Evolutionary conservation across 805 yeast genomes (phyloP).

Genomic region (Blastobotrys robertii): DNA sequence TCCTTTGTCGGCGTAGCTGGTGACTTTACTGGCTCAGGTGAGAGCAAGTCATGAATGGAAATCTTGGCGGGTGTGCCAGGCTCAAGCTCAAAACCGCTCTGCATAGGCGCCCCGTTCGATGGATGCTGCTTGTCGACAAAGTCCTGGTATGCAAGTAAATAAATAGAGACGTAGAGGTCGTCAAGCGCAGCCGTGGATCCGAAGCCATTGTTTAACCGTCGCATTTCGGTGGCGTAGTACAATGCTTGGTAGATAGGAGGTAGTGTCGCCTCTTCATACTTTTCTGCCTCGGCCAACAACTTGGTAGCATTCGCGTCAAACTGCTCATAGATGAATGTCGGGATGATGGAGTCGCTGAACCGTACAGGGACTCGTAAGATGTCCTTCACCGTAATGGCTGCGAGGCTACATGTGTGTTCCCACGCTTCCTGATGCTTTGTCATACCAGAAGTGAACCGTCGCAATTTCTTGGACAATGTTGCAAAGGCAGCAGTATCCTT

Average conservation of each 20-base stretch:
- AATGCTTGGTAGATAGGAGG: constrained; percentile 16
- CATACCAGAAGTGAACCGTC: constrained; percentile 73
- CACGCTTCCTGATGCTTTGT: constrained; percentile 52
- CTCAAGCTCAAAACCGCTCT: neutral
- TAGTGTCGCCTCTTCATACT: constrained; percentile 18
- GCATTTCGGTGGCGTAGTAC: constrained; percentile 38
- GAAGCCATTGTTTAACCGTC: constrained; percentile 69
- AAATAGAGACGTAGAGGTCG: constrained; percentile 58
- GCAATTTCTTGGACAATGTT: constrained; percentile 57
- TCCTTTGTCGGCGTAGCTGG: constrained; percentile 27
- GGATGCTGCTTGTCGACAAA: neutral
- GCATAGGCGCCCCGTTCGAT: neutral
- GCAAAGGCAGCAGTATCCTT: constrained; percentile 52
- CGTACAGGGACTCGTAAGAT: constrained; percentile 34
- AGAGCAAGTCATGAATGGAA: constrained; percentile 3
- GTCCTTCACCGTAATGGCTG: constrained; percentile 43
- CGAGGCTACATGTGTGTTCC: constrained; percentile 47
- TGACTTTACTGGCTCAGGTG: constrained; percentile 2
- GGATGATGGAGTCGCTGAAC: constrained; percentile 44
- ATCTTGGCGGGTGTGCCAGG: constrained; percentile 3
- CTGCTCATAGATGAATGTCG: constrained; percentile 34
- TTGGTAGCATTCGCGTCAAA: constrained; percentile 33
- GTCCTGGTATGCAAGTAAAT: constrained; percentile 36
- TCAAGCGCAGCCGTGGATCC: constrained; percentile 69
- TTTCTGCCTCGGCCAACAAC: constrained; percentile 21